Percentiles rank a stretch among this genome's conserved stretches.
Conservation (phyloP, 176 grass and related monocot species). For the Chloris gayana region DNA sequence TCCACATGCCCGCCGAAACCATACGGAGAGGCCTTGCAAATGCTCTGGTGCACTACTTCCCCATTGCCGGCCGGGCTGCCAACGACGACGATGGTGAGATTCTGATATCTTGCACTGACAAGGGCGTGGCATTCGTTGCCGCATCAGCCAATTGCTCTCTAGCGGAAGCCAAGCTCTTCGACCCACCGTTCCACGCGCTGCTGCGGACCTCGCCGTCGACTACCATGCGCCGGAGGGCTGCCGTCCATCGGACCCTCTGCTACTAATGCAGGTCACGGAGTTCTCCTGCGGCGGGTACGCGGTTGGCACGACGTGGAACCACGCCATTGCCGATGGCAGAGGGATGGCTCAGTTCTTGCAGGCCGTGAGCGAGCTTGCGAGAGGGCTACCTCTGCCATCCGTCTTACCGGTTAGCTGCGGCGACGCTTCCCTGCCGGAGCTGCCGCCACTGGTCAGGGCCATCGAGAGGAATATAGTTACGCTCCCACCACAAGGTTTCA, state of each 20-base stretch:
- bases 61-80: too few species aligned
- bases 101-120: neutral
- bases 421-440: slow-evolving; percentile 17
- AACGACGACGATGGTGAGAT: neutral
- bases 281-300: slow-evolving; percentile 27
- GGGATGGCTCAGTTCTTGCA: slow-evolving; percentile 28
- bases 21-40: too few species aligned
- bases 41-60: too few species aligned
- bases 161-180: neutral
- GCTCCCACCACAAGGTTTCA: neutral
- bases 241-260: slow-evolving; percentile 6
- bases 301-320: slow-evolving; percentile 23
- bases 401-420: slow-evolving; percentile 18
- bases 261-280: slow-evolving; percentile 24
- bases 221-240: neutral
- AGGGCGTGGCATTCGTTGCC: slow-evolving; percentile 27
- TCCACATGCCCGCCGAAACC: too few species aligned
- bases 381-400: neutral
- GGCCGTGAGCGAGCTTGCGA: slow-evolving; percentile 25
- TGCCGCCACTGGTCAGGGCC: slow-evolving; percentile 5
- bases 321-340: slow-evolving; percentile 20
- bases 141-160: slow-evolving; percentile 20
- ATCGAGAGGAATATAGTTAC: slow-evolving; percentile 4
- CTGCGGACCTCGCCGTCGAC: neutral
- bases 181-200: neutral